A percentile compares a stretch with the other conserved stretches of the same genome.
These are phyloP conservation scores for Gossypium laxum DNA, from an alignment of 441 rosid species.

Conservation along the genomic window DNA sequence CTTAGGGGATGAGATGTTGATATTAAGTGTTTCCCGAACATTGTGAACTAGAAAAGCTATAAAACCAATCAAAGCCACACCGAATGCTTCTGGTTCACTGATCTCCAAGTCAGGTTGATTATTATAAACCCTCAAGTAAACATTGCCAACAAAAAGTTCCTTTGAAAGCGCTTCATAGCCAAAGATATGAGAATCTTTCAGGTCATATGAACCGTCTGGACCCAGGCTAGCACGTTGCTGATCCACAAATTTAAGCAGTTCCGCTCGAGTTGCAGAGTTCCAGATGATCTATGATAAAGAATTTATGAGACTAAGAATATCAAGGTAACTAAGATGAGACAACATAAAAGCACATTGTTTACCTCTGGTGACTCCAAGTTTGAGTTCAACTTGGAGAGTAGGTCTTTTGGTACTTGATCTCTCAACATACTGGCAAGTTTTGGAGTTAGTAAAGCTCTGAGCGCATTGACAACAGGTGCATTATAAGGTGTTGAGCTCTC, in stretches of 20 bases:
- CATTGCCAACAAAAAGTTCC: conserved; percentile 91
- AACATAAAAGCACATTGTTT: conserved; percentile 23
- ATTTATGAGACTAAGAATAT: conserved; percentile 10
- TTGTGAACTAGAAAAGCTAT: conserved; percentile 58
- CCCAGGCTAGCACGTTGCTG: conserved; percentile 71
- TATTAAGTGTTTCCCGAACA: conserved; percentile 26
- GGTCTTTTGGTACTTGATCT: conserved; percentile 68
- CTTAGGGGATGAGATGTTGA: conserved; percentile 25
- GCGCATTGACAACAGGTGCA: conserved; percentile 57
- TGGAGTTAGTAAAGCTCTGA: conserved; percentile 82
- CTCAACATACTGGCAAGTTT: conserved; percentile 87
- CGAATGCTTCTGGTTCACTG: conserved; percentile 90
- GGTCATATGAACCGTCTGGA: conserved; percentile 91
- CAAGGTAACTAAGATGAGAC: not conserved
- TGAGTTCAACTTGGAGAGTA: conserved; percentile 72
- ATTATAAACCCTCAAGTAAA: conserved; percentile 94
- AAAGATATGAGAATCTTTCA: conserved; percentile 64
- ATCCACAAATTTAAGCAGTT: conserved; percentile 82
- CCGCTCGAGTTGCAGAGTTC: conserved; percentile 95
- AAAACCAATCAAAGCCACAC: conserved; percentile 80
- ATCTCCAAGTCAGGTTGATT: conserved; percentile 93
- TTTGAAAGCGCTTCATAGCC: conserved; percentile 71
- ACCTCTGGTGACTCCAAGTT: conserved; percentile 99
- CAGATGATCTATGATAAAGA: conserved; percentile 70
- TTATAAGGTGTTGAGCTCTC: conserved; percentile 63